Evolutionary conservation across 129 eudicot genomes (phyloP), one percentile per base, ranked within the genome.

Genomic region (Sambucus nigra): DNA sequence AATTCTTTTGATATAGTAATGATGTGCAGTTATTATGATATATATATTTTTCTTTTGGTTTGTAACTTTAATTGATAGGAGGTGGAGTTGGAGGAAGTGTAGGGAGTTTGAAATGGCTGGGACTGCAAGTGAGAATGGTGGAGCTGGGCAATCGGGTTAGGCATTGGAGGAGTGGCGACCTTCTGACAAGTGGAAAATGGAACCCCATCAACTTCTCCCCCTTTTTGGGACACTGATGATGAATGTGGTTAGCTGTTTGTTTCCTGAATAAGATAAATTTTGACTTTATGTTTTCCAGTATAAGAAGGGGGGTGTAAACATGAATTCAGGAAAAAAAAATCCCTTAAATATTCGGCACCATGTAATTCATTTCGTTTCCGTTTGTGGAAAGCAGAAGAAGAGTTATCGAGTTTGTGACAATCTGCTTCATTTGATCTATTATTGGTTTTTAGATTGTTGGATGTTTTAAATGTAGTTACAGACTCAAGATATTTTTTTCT

Each of bases 161-260:
- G 87, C 94, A 22, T 50, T 82, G 70, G 91, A 94, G 1, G 99
- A 92, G 67, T 92, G 99, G 94, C 64, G 99, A 68, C 86, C 99
- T 48, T 86, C 81, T 7, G 99, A 92, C 99, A 86, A 69, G 94
- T 92, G 64, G 95, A 86, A 64, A 86, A 80, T 80, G 96, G 87
- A 23, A 71, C 69, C 52, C 82, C 96, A 23, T 92, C 99, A 15
- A 92, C 99, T n/a, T 92, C 96, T 13, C 99, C 96, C 1, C 96
- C 96, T 2, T 92, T 82, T 29, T 92, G 99, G 99, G 99, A 92
- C 62, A 86, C 70, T 12, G 95, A 82, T 20, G 95, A 86, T 51
- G 96, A 86, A 59, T 55, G 76, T 35, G 94, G 99, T 92, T 74
- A 51, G 82, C 17, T 54, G 5, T 40, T 18, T 65, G 48, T 42